Percentiles rank a stretch among this genome's conserved stretches.
phyloP scores from a whole-genome alignment of 139 green algal species.

The Chlamydomonas asymmetrica region DNA sequence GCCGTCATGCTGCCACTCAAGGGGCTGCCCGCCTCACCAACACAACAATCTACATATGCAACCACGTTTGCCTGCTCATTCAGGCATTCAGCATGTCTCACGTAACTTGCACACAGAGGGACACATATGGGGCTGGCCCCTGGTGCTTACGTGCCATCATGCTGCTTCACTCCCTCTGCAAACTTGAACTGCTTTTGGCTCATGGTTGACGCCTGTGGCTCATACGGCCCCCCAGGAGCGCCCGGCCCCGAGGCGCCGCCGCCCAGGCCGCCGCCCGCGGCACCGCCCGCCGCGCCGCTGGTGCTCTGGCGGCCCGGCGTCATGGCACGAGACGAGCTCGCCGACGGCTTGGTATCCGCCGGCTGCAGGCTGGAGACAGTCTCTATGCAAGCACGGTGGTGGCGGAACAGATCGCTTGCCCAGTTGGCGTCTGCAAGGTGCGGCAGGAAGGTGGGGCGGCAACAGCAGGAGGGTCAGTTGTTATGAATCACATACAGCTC shows the following conservation, averaged over 20 bases:
- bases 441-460: too few relatives aligned
- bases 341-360: background rate
- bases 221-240: too few relatives aligned
- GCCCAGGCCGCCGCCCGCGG: background rate
- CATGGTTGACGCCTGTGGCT: too few relatives aligned
- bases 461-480: background rate
- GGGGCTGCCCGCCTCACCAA: too few relatives aligned
- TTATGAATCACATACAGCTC: background rate
- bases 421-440: conserved; percentile 41
- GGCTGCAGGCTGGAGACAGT: conserved; percentile 16
- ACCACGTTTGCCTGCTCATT: too few relatives aligned
- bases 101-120: background rate
- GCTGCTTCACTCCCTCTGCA: background rate
- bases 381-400: conserved; percentile 37
- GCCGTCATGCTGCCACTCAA: too few relatives aligned
- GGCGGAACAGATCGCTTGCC: conserved; percentile 36
- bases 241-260: background rate
- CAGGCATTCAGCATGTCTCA: too few relatives aligned
- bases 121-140: background rate
- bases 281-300: background rate
- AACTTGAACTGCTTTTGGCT: conserved; percentile 23
- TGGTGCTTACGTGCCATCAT: background rate
- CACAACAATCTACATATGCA: too few relatives aligned
- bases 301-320: background rate
- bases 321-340: background rate